Base-by-base conservation (phyloP, 2,329 filamentous ascomycete species). In the Ilyonectria sp. region DNA sequence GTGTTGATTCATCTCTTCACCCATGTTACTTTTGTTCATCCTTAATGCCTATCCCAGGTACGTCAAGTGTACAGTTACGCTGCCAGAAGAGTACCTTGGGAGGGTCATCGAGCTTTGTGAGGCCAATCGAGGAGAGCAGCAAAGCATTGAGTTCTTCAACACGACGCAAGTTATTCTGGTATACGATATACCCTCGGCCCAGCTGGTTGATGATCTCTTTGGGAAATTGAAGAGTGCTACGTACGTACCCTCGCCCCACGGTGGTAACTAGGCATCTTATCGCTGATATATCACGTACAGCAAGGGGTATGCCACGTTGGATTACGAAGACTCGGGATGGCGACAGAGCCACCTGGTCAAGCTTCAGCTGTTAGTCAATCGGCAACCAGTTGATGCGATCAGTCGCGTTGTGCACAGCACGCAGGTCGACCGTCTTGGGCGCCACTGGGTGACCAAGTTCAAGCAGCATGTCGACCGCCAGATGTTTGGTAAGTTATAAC, bases 241-340 rank as follows among this genome's bases (percentile, higher is more conserved):
- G 60, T 85, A 77, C 66, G 81, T 77, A 10, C n/a, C 8, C 13
- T 8, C 8, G 2, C 21, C 2, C 5, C 8, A 3, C 43, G 15
- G 40, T 43, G 10, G 19, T 13, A 23, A 19, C 26, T 33, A n/a
- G 17, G 40, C 17, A 43, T 35, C 29, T 19, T 11, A 2, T 17
- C 31, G 50, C 29, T 35, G 6, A 15, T 17, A 17, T 53, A 10
- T 46, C 44, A 37, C 6, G 13, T 35, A 40, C 46, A 83, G 82
- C 2, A 98, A 97, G 79, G 96, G 96, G 11, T 99, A 99, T 75
- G 96, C 96, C 0, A 96, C 93, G 40, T 88, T 99, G 6, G 96
- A 99, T 80, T 99, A 99, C 79, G 96, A 99, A 82, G 96, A 99
- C 75, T 92, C 94, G 0, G 95, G 93, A 0, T 99, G 94, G 89